These are phyloP conservation scores for Chimonanthus salicifolius DNA, from an alignment of 164 flowering plant genomes.

Conservation along the genomic window DNA sequence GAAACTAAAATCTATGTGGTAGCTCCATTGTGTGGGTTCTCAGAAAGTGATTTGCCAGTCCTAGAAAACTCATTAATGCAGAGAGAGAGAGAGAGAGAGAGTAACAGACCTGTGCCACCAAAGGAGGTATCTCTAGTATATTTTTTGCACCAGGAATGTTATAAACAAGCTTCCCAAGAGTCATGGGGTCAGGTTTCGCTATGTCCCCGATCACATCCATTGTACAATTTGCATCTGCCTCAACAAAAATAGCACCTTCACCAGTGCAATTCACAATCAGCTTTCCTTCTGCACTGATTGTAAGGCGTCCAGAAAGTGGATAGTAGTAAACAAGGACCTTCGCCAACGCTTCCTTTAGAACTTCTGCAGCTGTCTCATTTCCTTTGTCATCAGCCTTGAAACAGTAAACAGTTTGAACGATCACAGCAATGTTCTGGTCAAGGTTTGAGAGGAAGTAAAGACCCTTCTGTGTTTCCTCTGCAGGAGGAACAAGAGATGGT, in stretches of 20 bases:
- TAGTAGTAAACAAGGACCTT: slow-evolving; percentile 74
- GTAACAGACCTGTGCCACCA: slow-evolving; percentile 62
- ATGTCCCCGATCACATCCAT: slow-evolving; percentile 60
- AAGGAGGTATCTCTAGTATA: slow-evolving; percentile 72
- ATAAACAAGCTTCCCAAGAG: slow-evolving; percentile 74
- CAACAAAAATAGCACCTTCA: slow-evolving; percentile 82
- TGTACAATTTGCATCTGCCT: slow-evolving; percentile 61
- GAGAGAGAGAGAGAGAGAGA: background rate
- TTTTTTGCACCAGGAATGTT: slow-evolving; percentile 66
- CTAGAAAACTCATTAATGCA: background rate
- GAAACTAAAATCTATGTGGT: too few species aligned
- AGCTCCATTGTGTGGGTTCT: too few species aligned
- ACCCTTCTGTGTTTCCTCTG: slow-evolving; percentile 47
- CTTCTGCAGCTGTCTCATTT: slow-evolving; percentile 44
- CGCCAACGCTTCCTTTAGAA: slow-evolving; percentile 58
- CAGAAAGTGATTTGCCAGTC: too few species aligned
- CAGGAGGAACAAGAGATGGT: slow-evolving; percentile 40
- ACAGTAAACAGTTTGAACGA: slow-evolving; percentile 51
- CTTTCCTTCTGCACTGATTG: slow-evolving; percentile 65
- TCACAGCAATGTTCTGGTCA: slow-evolving; percentile 62
- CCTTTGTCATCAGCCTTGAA: slow-evolving; percentile 44
- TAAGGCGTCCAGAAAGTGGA: slow-evolving; percentile 67
- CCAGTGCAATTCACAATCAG: slow-evolving; percentile 74
- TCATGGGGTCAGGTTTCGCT: slow-evolving; percentile 66
- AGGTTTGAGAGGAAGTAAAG: slow-evolving; percentile 53